These are phyloP conservation scores for Malus hybrid DNA, from an alignment of 331 rosid genomes.

Conservation along the genomic window DNA sequence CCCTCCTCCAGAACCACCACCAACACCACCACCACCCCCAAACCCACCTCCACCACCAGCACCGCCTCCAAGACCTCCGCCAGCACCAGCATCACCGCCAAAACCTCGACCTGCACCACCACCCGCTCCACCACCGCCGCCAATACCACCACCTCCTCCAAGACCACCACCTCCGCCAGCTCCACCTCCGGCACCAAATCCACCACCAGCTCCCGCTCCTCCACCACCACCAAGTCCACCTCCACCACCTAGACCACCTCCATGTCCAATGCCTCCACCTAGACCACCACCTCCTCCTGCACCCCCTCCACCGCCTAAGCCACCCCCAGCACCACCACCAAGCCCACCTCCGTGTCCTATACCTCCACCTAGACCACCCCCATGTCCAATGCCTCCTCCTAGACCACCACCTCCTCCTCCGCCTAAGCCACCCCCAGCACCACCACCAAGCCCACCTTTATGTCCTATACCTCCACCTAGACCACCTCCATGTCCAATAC, in stretches of 20 bases:
- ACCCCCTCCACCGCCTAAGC: not conserved
- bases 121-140: conserved; percentile 10
- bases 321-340: conserved; percentile 5
- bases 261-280: not conserved
- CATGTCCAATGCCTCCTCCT: conserved; percentile 4
- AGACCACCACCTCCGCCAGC: conserved; percentile 9
- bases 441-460: not conserved
- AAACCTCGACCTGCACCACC: conserved; percentile 13
- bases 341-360: not conserved
- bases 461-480: not conserved
- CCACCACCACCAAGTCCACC: not conserved
- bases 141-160: conserved; percentile 10
- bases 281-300: not conserved
- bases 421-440: not conserved
- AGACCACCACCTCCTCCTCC: not conserved
- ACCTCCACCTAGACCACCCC: conserved; percentile 17
- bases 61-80: not conserved
- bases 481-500: not conserved
- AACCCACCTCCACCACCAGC: conserved; percentile 10
- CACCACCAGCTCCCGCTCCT: not conserved
- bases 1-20: conserved; percentile 5
- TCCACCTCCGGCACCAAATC: conserved; percentile 14
- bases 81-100: not conserved
- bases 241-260: conserved; percentile 10
- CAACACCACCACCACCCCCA: conserved; percentile 19